Evolutionary conservation across 768 basidiomycete genomes (phyloP).

Genomic region (Scleroderma citrinum): DNA sequence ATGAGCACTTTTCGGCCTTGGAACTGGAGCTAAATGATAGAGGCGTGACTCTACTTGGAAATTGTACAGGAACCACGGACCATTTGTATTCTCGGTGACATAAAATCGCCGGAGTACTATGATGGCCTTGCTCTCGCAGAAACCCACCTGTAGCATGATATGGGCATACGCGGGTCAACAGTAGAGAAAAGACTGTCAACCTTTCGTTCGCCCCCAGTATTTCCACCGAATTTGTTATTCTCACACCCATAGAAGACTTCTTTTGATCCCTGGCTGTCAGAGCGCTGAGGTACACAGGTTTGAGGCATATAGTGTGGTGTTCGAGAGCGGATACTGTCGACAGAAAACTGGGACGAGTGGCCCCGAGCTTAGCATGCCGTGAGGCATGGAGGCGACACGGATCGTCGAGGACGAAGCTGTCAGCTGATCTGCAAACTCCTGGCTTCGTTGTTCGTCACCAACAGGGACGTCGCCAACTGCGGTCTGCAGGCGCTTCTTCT

Average conservation of each 20-base stretch:
- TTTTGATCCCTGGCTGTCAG: constrained; percentile 85
- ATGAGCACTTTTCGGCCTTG: constrained; percentile 82
- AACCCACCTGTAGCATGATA: constrained; percentile 76
- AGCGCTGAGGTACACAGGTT: constrained; percentile 97
- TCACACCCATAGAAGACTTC: constrained; percentile 90
- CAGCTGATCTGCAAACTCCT: constrained; percentile 19
- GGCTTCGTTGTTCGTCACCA: constrained; percentile 72
- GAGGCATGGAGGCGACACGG: constrained; percentile 59
- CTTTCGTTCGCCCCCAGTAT: constrained; percentile 80
- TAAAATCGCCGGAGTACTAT: constrained; percentile 84
- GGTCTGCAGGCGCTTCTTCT: constrained; percentile 83
- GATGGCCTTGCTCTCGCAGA: constrained; percentile 77
- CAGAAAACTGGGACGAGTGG: constrained; percentile 55
- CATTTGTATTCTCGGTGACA: constrained; percentile 89
- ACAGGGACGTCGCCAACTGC: constrained; percentile 88
- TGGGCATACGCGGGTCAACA: no score
- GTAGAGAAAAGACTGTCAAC: constrained; percentile 38
- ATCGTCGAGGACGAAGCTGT: background rate
- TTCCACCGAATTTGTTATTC: constrained; percentile 95
- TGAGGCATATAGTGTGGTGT: constrained; percentile 91
- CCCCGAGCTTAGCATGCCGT: constrained; percentile 95
- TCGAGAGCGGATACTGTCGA: constrained; percentile 57
- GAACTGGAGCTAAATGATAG: constrained; percentile 64
- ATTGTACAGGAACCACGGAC: constrained; percentile 37
- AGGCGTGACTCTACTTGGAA: constrained; percentile 2